Base-by-base conservation (phyloP, 2,329 filamentous ascomycete genomes). In the Xylaria polymorpha region DNA sequence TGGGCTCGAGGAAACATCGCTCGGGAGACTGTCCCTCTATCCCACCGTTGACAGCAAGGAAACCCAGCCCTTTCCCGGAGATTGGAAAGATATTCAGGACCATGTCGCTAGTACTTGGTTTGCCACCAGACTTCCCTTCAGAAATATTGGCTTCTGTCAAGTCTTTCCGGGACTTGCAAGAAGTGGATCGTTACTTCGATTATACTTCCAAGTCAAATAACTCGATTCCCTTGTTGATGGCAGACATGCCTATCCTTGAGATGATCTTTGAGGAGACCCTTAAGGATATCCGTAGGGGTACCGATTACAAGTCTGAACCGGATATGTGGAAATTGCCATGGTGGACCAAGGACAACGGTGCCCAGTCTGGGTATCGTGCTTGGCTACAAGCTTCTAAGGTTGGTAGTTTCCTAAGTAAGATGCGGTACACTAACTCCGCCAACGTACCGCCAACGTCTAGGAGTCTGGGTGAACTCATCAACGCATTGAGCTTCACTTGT, bases 41-140 rank as follows among this genome's bases (percentile, higher is more conserved):
- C n/a, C 58, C 8, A 4, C 51, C 6, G 3, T 53, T 51, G 2
- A 37, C 37, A 8, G 6, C 22, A 18, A 44, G 18, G 2, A n/a
- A 7, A 12, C 60, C 56, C 12, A 44, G 15, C 9, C 2, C 22
- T 15, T 65, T 65, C 46, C 56, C 63, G 1, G 15, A 15, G 4
- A 43, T 18, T 0, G 37, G 29, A 6, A 15, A 32, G 6, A 12
- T 65, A 7, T 60, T 37, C 7, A 44, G 14, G 8, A 53, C 25
- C 7, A 65, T 65, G 55, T 53, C 37, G 9, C 8, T 25, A 9
- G 7, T 60, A 60, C 58, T 65, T 12, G 25, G n/a, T 6, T 46
- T 65, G 1, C 5, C 25, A 2, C 25, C 32, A 18, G 63, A 55
- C 15, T 65, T 60, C 6, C 63, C 56, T n/a, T 65, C 58, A 9